Base-by-base conservation (phyloP, 169 alveolate genomes). In the Cystoisospora suis region DNA sequence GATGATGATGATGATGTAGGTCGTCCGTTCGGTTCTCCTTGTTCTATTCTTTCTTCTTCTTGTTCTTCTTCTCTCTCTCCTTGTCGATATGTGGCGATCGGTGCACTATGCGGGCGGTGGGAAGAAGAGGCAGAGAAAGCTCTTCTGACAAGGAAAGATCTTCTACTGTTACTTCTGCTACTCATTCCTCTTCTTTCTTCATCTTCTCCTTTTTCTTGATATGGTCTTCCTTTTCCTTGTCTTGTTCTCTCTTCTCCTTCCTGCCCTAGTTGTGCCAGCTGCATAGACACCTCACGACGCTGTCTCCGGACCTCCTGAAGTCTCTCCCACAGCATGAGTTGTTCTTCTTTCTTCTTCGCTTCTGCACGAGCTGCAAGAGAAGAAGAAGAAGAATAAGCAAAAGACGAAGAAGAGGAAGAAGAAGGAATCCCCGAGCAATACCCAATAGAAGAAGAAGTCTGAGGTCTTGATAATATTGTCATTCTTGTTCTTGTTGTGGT, bases 311-410 rank as follows among this genome's bases (percentile, higher is more conserved):
- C 53, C 32, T 72, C 83, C 45, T 72, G 83, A 46, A 72, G 53
- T 7, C 83, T 23, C 53, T 72, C 47, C 56, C 53, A 40, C 23
- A 72, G 83, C 56, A 15, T n/a, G 58, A 72, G 23, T 38, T 72
- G 83, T 56, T 72, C 58, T 32, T 72, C 56, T 34, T 38, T n/a
- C 56, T 38, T 72, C 47, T 38, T 46, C 1, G 83, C 83, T 5
- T 20, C 83, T 6, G 83, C 83, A 29, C 83, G 83, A 9, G 83
- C 83, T 5, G 83, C 83, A 5, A 72, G 56, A 34, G 83, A 72
- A 29, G 83, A 5, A 34, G 36, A 38, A 12, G 83, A 72, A 53
- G 42, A 46, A 7, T 29, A 6, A 12, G 83, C 36, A 9, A 40
- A 46, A 27, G 23, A 44, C 44, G 77, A 7, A 49, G 61, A 49